Percentiles rank a stretch among this genome's conserved stretches.
phyloP scores from a whole-genome alignment of 306 rosid genomes.

The Myrica gale region DNA sequence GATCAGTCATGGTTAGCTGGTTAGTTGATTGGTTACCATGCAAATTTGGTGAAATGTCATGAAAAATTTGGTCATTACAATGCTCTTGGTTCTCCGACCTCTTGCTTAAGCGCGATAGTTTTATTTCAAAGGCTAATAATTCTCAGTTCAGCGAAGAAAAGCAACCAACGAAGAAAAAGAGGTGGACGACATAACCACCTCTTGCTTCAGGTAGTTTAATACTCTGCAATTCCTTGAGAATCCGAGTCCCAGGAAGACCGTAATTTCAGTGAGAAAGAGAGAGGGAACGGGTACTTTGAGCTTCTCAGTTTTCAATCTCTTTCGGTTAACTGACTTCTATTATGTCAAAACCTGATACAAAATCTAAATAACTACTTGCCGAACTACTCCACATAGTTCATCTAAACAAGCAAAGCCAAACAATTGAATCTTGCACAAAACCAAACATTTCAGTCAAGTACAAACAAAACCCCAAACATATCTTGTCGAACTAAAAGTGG shows the following conservation, averaged over 20 bases:
- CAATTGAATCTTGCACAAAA: too few species aligned
- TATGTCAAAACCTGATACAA: too few species aligned
- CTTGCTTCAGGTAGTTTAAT: neutral
- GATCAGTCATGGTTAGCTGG: neutral
- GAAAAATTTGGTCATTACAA: slow-evolving; percentile 46
- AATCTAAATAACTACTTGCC: too few species aligned
- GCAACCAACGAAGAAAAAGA: slow-evolving; percentile 40
- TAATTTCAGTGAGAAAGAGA: slow-evolving; percentile 2
- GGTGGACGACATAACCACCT: slow-evolving; percentile 60
- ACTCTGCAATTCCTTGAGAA: neutral
- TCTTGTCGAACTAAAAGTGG: too few species aligned
- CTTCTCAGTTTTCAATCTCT: slow-evolving; percentile 24
- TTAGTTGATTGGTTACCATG: slow-evolving; percentile 8
- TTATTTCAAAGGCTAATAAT: slow-evolving; percentile 27
- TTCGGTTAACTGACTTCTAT: too few species aligned
- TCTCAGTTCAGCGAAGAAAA: slow-evolving; percentile 22
- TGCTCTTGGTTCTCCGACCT: neutral
- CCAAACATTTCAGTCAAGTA: too few species aligned
- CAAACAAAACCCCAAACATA: too few species aligned
- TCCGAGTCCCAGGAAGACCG: neutral
- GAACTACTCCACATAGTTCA: too few species aligned
- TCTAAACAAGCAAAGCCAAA: too few species aligned
- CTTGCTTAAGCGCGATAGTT: slow-evolving; percentile 29
- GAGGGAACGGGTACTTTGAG: slow-evolving; percentile 13
- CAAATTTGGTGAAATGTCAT: slow-evolving; percentile 19